phyloP scores from a whole-genome alignment of 331 rosid species.

The Quercus tomentella region DNA sequence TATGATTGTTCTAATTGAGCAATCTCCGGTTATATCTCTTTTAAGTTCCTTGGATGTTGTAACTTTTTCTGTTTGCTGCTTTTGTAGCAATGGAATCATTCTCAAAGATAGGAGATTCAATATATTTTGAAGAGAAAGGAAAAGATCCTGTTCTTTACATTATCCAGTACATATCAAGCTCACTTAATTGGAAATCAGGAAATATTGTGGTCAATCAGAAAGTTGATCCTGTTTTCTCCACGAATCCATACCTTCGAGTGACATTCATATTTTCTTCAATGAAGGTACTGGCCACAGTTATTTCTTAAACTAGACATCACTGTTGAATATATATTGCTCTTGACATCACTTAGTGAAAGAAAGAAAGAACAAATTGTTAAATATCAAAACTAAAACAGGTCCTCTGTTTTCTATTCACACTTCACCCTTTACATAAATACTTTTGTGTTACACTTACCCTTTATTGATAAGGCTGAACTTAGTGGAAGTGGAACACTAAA shows the following conservation, averaged over 20 bases:
- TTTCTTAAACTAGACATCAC: background rate
- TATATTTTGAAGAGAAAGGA: conserved; percentile 76
- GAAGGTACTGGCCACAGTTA: conserved; percentile 20
- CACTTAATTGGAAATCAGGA: conserved; percentile 70
- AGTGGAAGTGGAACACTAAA: background rate
- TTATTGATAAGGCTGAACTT: background rate
- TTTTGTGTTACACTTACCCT: background rate
- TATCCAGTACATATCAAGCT: conserved; percentile 78
- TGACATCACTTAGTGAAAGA: background rate
- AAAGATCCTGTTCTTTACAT: conserved; percentile 54
- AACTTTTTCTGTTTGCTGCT: background rate
- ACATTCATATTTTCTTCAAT: conserved; percentile 41
- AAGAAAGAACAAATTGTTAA: background rate
- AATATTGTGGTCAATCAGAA: conserved; percentile 40
- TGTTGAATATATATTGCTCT: background rate
- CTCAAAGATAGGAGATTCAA: conserved; percentile 88
- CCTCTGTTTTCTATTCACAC: background rate
- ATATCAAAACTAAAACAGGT: background rate
- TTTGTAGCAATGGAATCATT: conserved; percentile 70
- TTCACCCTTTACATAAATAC: background rate
- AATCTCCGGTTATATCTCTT: background rate
- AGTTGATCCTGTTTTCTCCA: conserved; percentile 48
- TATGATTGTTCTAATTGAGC: background rate
- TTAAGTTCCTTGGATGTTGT: background rate
- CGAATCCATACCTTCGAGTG: conserved; percentile 60